These are phyloP conservation scores for Wickerhamomyces bisporus DNA, from an alignment of 805 yeast genomes.

Conservation along the genomic window DNA sequence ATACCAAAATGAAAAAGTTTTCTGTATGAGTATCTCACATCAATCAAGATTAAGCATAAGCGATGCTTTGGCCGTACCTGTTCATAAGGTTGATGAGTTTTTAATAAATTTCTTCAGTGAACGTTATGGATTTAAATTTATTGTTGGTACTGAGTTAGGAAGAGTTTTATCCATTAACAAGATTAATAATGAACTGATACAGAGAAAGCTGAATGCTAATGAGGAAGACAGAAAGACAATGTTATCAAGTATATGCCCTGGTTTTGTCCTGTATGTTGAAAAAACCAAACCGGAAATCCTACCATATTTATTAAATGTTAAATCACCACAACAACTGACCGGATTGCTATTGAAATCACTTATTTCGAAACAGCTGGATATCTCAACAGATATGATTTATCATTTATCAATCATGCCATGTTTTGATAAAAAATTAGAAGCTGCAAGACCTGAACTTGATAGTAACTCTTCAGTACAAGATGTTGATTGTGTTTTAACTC, in stretches of 20 bases:
- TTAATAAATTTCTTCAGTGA: slow-evolving; percentile 53
- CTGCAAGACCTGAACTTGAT: slow-evolving; percentile 72
- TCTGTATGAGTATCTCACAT: slow-evolving; percentile 78
- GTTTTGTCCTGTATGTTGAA: slow-evolving; percentile 94
- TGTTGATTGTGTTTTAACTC: slow-evolving; percentile 93
- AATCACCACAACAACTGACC: slow-evolving; percentile 92
- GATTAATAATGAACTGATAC: slow-evolving; percentile 36
- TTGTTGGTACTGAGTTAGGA: slow-evolving; percentile 84
- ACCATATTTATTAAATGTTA: slow-evolving; percentile 64
- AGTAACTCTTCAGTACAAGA: slow-evolving; percentile 37
- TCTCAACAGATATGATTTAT: slow-evolving; percentile 41
- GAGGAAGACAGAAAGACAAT: slow-evolving; percentile 4
- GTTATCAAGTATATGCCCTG: slow-evolving; percentile 82
- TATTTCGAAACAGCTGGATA: slow-evolving; percentile 29
- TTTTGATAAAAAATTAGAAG: slow-evolving; percentile 93
- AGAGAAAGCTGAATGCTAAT: slow-evolving; percentile 6
- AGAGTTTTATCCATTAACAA: slow-evolving; percentile 58
- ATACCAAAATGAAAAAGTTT: slow-evolving; percentile 31
- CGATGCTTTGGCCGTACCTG: slow-evolving; percentile 48
- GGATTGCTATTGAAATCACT: slow-evolving; percentile 67
- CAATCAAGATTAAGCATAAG: slow-evolving; percentile 84
- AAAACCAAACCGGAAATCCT: slow-evolving; percentile 88
- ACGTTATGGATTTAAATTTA: slow-evolving; percentile 61
- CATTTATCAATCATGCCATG: slow-evolving; percentile 95
- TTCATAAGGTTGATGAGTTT: slow-evolving; percentile 56